Base-by-base conservation (phyloP, 2,329 filamentous ascomycete species). In the Exophiala sideris region DNA sequence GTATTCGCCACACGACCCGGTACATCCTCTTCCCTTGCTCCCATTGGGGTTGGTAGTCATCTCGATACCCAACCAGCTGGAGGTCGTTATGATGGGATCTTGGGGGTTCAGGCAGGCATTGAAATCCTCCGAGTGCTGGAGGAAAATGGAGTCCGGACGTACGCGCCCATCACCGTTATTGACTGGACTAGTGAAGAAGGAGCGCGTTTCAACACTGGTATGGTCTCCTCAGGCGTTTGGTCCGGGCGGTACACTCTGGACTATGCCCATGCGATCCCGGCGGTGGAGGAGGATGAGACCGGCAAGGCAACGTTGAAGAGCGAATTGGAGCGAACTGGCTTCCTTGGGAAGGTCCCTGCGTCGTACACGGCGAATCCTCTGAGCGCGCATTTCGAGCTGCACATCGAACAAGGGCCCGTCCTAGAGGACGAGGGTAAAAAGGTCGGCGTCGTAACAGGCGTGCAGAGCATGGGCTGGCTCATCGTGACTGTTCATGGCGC, bases 131-230 rank as follows among this genome's bases (percentile, higher is more conserved):
- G 78, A 52, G 78, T 83, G 0, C 73, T 94, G 39, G 76, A 84
- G 5, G 88, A 91, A 12, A 79, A 85, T 56, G 73, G 79, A 16
- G 74, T 87, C 2, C 78, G 87, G 64, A 91, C 88, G 0, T 79
- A 86, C 41, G 87, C 82, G 40, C 84, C 85, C 1, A 78, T 91
- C 0, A 87, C 87, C 1, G 81, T 91, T 1, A 82, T 91, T 1
- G 89, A 91, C 65, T 89, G 86, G 86, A 90, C 86, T 1, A 89
- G 84, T 65, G 89, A 92, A 72, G 89, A 94, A 73, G 88, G 88
- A 3, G 88, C 88, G 1, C 80, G 88, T 0, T 92, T 92, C 60
- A 87, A 88, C 1, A 83, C 84, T 45, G 87, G 83, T 16, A 90
- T 89, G 84, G 73, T 87, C 20, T 76, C 84, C 0, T 90, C 86